Evolutionary conservation across 73 alveolate genomes (phyloP).

Genomic region (Paramecium primaurelia): DNA sequence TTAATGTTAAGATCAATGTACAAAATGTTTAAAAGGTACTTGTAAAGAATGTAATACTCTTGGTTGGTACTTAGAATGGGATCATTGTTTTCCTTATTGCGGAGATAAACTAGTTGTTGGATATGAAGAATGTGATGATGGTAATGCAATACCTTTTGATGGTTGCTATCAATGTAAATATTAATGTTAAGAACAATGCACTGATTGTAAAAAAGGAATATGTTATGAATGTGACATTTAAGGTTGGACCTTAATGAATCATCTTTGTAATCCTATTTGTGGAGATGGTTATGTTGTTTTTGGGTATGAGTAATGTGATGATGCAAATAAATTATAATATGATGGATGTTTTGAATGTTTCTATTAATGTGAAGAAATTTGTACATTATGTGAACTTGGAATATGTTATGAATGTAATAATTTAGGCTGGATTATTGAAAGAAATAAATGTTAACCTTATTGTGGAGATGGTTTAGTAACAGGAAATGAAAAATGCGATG

Average conservation of each 20-base stretch:
- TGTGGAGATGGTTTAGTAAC: neutral
- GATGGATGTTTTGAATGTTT: neutral
- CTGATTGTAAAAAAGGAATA: constrained; percentile 30
- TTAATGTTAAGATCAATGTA: neutral
- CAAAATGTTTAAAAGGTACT: neutral
- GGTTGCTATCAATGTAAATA: constrained; percentile 50
- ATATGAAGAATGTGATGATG: constrained; percentile 51
- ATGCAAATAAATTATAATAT: neutral
- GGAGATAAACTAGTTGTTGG: neutral
- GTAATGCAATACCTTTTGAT: neutral
- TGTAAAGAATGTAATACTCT: neutral
- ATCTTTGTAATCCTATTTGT: constrained; percentile 36
- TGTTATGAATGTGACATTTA: constrained; percentile 36
- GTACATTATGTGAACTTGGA: neutral
- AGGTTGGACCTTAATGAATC: neutral
- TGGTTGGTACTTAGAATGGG: constrained; percentile 5
- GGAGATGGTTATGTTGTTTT: neutral
- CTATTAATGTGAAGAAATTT: neutral
- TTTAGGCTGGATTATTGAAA: neutral
- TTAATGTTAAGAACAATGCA: constrained; percentile 38
- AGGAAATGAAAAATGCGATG: neutral
- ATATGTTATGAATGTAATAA: neutral
- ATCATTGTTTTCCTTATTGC: constrained; percentile 11
- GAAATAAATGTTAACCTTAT: neutral
- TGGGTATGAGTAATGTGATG: neutral